A percentile compares a stretch with the other conserved stretches of the same genome.
Evolutionary conservation across 1,284 basidiomycete species (phyloP).

Genomic region (Acaromyces ingoldii): DNA sequence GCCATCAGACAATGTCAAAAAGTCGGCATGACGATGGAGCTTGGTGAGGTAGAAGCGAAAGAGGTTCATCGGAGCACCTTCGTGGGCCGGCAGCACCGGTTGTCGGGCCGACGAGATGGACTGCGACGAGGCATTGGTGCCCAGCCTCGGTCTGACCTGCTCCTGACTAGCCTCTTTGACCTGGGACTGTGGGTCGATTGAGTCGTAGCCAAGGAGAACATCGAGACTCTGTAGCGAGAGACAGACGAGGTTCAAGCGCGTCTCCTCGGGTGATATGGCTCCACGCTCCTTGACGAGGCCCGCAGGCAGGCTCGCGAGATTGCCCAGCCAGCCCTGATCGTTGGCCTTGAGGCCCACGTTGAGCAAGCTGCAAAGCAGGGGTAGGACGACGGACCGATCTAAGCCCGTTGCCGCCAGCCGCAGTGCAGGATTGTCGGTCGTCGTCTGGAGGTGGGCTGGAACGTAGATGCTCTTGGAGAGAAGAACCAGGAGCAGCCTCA

Average conservation of each 20-base stretch:
- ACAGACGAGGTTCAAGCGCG: constrained; percentile 20
- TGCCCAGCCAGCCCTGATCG: constrained; percentile 14
- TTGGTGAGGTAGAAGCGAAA: constrained; percentile 46
- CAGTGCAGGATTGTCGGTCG: constrained; percentile 20
- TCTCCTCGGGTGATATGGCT: constrained; percentile 14
- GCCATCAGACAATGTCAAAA: constrained; percentile 31
- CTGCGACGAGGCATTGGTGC: neutral
- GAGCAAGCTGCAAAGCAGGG: constrained; percentile 44
- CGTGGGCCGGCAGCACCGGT: no score
- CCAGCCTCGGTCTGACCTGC: neutral
- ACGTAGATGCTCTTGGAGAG: constrained; percentile 47
- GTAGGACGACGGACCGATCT: constrained; percentile 30
- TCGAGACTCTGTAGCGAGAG: constrained; percentile 38
- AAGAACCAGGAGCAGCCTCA: constrained; percentile 41
- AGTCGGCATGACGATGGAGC: constrained; percentile 43
- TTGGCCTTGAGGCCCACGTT: constrained; percentile 36
- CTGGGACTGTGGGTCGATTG: neutral
- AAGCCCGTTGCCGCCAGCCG: constrained; percentile 25
- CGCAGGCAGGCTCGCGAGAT: constrained; percentile 1
- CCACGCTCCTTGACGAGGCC: constrained; percentile 6
- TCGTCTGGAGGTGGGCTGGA: constrained; percentile 15
- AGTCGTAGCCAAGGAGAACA: constrained; percentile 35
- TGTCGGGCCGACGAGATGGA: constrained; percentile 1
- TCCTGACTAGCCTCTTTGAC: neutral
- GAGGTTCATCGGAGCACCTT: constrained; percentile 16